These are phyloP conservation scores for Triadica sebifera DNA, from an alignment of 345 rosid species.

Conservation along the genomic window DNA sequence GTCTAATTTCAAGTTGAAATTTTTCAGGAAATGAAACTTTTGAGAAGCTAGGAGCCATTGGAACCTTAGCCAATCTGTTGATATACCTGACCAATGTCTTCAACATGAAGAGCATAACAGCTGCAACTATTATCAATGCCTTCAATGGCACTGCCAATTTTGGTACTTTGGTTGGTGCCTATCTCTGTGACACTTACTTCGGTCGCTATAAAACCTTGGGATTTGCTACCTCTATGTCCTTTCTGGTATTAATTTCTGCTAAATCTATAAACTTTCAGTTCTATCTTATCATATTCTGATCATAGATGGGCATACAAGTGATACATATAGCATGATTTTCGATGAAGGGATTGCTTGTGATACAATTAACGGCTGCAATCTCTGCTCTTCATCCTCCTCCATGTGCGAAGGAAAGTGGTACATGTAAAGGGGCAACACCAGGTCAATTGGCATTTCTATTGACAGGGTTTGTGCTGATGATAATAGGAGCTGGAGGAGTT, in stretches of 20 bases:
- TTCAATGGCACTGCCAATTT: conserved; percentile 74
- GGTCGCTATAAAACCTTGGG: conserved; percentile 77
- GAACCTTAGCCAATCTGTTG: conserved; percentile 72
- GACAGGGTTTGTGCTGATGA: conserved; percentile 10
- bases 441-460: conserved; percentile 23
- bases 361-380: conserved; percentile 21
- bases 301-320: no score
- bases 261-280: no score
- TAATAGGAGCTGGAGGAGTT: conserved; percentile 24
- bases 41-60: conserved; percentile 88
- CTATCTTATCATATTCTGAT: no score
- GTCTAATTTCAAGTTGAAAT: neutral
- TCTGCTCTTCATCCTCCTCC: conserved; percentile 18
- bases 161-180: conserved; percentile 72
- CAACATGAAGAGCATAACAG: conserved; percentile 61
- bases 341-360: conserved; percentile 20
- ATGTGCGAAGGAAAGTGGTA: neutral
- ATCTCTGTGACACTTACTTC: conserved; percentile 74
- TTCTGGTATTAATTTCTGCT: conserved; percentile 44
- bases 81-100: conserved; percentile 72
- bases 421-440: conserved; percentile 16
- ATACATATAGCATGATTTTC: neutral
- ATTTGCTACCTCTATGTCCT: conserved; percentile 59
- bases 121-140: conserved; percentile 66
- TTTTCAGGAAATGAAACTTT: conserved; percentile 71